Evolutionary conservation across 139 green algal genomes (phyloP).

Genomic region (Yamagishiella unicocca): DNA sequence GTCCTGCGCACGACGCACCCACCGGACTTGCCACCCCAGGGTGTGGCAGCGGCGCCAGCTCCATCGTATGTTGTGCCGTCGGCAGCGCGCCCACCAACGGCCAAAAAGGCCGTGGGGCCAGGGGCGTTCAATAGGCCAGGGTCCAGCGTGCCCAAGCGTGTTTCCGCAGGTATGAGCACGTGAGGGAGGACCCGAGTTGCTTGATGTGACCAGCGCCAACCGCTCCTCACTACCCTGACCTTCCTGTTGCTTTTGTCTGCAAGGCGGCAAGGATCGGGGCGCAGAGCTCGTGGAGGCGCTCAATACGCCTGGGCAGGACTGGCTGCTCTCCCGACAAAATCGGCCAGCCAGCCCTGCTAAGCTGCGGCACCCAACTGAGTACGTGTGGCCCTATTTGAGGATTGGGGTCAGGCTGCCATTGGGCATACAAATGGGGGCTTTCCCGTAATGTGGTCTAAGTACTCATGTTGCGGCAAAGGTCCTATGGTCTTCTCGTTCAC

Average conservation of each 20-base stretch:
- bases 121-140: slow-evolving; percentile 18
- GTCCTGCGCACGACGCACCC: slow-evolving; percentile 58
- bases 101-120: slow-evolving; percentile 28
- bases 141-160: not conserved
- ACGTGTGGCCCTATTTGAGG: not conserved
- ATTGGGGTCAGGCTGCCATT: too few relatives aligned
- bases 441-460: too few relatives aligned
- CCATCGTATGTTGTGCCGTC: slow-evolving; percentile 52
- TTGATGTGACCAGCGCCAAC: not conserved
- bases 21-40: slow-evolving; percentile 53
- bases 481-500: too few relatives aligned
- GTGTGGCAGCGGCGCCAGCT: slow-evolving; percentile 54
- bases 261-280: not conserved
- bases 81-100: not conserved
- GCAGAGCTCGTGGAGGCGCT: slow-evolving; percentile 17
- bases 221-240: not conserved
- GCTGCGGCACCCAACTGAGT: not conserved
- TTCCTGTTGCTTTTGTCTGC: too few relatives aligned
- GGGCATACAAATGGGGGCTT: too few relatives aligned
- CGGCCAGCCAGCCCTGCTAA: not conserved
- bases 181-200: too few relatives aligned
- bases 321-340: slow-evolving; percentile 24
- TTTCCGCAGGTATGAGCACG: too few relatives aligned
- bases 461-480: too few relatives aligned
- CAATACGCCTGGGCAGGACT: slow-evolving; percentile 53